These are phyloP conservation scores for Malassezia globosa DNA, from an alignment of 1,284 basidiomycete species.

Conservation along the genomic window DNA sequence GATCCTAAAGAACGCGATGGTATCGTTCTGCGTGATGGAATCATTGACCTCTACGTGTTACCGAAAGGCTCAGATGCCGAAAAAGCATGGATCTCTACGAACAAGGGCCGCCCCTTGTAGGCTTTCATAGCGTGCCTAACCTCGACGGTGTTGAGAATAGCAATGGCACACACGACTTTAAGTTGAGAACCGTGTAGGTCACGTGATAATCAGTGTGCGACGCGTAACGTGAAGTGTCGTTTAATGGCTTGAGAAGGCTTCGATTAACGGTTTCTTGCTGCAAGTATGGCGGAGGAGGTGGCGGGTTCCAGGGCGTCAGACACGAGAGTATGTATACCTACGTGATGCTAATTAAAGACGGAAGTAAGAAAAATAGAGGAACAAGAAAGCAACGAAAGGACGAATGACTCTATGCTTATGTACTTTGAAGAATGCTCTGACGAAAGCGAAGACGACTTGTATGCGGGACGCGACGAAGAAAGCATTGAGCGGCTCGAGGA, in stretches of 20 bases:
- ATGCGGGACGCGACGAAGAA: slow-evolving; percentile 15
- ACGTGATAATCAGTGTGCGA: slow-evolving; percentile 4
- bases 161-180: not conserved
- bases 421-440: slow-evolving; percentile 11
- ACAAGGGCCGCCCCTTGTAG: slow-evolving; percentile 52
- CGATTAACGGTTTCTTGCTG: not conserved
- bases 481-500: slow-evolving; percentile 29
- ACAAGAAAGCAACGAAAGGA: not conserved
- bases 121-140: too few species aligned
- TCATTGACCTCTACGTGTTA: slow-evolving; percentile 71
- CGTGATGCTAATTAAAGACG: too few species aligned
- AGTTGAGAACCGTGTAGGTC: too few species aligned
- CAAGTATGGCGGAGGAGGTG: not conserved
- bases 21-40: slow-evolving; percentile 71
- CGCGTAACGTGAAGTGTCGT: not conserved
- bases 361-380: not conserved
- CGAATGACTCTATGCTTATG: slow-evolving; percentile 2
- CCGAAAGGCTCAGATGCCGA: slow-evolving; percentile 70
- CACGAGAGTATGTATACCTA: too few species aligned
- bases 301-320: too few species aligned
- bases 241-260: too few species aligned
- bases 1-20: slow-evolving; percentile 63
- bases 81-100: slow-evolving; percentile 71
- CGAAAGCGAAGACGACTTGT: slow-evolving; percentile 2
- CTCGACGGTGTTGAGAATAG: not conserved